Base-by-base conservation (phyloP, 495 filamentous ascomycete genomes). In the Xylaria intraflava region DNA sequence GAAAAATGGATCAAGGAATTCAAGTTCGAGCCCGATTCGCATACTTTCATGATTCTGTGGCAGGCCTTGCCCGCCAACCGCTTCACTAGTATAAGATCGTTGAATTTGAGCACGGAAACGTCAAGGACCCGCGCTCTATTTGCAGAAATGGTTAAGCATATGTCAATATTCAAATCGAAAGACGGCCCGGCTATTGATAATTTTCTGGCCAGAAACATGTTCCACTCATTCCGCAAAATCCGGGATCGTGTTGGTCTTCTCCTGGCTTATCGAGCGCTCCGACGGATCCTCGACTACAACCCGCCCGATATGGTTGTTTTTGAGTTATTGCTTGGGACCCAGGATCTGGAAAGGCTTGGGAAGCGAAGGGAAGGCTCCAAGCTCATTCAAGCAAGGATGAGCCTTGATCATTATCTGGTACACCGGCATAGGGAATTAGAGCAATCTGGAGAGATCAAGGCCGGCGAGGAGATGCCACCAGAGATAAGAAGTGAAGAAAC, bases 41-140 rank as follows among this genome's bases (percentile, higher is more conserved):
- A 84, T 61, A 88, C 87, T 7, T 91, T 83, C 62, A 72, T 79
- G 38, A 82, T 79, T 35, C 76, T 92, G 10, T 92, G 85, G 65
- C 71, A 73, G 54, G 60, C 68, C 10, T 64, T 78, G n/a, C 63
- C 65, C 0, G 65, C 71, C 42, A 77, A 76, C 54, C 70, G 69
- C 4, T 59, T 74, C 16, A 38, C 66, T 4, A 49, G 59, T 40
- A 72, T 78, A 76, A 46, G 56, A 22, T 46, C 51, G 0, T 62
- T 73, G 68, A 63, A 80, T 61, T 16, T 64, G 2, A 58, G 46
- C 12, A 77, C 78, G 43, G 74, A 82, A 30, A 76, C 78, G 40
- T 71, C 72, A 35, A 62, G 65, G 1, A 74, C 76, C 6, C 78
- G 87, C 24, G 48, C 58, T 6, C 72, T 89, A 27, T 87, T 86